Conservation (phyloP, 345 rosid species). For the Citrus trifoliata region DNA sequence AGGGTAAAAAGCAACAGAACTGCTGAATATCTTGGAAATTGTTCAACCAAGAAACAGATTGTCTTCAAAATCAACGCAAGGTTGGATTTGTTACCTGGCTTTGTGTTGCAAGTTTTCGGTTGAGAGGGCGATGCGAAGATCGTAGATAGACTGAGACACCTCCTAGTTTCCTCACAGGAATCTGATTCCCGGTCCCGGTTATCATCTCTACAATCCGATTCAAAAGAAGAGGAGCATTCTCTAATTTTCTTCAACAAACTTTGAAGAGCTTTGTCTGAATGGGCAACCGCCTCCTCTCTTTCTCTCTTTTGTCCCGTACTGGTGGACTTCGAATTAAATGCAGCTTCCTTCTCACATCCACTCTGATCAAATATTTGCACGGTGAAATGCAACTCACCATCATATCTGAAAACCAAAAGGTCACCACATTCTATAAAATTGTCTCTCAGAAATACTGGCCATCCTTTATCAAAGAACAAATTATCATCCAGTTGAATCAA, state of each 20-base stretch:
- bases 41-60: neutral
- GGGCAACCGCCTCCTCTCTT: conserved; percentile 29
- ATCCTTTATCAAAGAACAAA: conserved; percentile 38
- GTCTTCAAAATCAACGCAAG: neutral
- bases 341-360: conserved; percentile 54
- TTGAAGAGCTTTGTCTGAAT: conserved; percentile 22
- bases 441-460: conserved; percentile 48
- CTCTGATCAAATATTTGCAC: conserved; percentile 55
- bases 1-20: neutral
- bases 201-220: conserved; percentile 10
- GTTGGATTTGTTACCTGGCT: conserved; percentile 22
- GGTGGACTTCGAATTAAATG: conserved; percentile 36
- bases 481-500: conserved; percentile 30
- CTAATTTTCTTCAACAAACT: conserved; percentile 21
- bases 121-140: conserved; percentile 10
- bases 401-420: conserved; percentile 52
- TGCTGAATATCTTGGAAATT: neutral
- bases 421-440: conserved; percentile 50
- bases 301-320: conserved; percentile 31
- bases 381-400: conserved; percentile 45
- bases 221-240: conserved; percentile 13
- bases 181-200: conserved; percentile 2
- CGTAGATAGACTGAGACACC: conserved; percentile 9
- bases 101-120: conserved; percentile 19
- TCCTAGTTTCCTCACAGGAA: conserved; percentile 12